phyloP scores from a whole-genome alignment of 345 rosid genomes.

The Gossypium arboreum region DNA sequence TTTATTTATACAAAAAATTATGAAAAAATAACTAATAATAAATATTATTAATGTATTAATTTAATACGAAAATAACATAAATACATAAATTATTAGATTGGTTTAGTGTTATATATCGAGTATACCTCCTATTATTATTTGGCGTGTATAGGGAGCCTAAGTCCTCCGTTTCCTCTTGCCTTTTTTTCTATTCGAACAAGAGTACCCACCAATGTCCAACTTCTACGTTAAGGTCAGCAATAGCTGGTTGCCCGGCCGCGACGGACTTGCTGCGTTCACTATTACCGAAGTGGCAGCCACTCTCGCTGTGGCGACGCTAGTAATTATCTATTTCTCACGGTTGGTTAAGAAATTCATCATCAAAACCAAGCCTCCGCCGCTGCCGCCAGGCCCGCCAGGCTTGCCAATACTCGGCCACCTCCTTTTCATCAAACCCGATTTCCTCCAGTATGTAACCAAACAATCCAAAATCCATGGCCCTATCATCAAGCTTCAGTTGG shows the following conservation, averaged over 20 bases:
- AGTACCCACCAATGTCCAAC: neutral
- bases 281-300: neutral
- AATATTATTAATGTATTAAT: no score
- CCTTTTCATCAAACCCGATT: slow-evolving; percentile 18
- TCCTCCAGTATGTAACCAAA: slow-evolving; percentile 37
- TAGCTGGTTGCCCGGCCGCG: neutral
- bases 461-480: slow-evolving; percentile 37
- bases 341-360: neutral
- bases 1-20: no score
- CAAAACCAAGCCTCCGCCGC: neutral
- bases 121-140: no score
- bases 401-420: no score
- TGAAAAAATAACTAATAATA: no score
- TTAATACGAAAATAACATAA: no score
- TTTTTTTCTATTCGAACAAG: neutral
- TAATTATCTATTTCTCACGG: neutral
- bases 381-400: slow-evolving; percentile 48
- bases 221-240: neutral
- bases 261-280: neutral
- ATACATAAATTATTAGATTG: no score
- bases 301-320: neutral
- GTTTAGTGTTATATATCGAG: no score
- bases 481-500: no score
- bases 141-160: no score
- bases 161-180: neutral